phyloP scores from a whole-genome alignment of 2,329 filamentous ascomycete genomes.

The Diaporthe citrichinensis region DNA sequence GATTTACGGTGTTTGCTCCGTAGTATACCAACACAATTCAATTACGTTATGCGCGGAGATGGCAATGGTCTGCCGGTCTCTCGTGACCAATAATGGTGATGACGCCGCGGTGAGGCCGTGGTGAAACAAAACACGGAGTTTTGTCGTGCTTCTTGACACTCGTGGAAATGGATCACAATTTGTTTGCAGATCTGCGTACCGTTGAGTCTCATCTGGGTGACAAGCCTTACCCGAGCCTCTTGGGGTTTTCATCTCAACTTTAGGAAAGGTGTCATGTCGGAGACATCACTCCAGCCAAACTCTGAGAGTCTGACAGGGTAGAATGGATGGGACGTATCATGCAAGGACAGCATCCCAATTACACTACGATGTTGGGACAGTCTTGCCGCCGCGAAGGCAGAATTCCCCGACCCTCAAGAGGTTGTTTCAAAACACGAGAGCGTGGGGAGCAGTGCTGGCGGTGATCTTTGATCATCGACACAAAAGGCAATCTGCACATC shows the following conservation, averaged over 20 bases:
- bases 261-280: constrained; percentile 18
- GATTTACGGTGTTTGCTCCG: neutral
- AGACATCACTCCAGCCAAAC: constrained; percentile 16
- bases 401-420: neutral
- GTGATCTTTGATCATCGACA: constrained; percentile 24
- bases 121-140: constrained; percentile 25
- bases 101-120: neutral
- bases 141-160: constrained; percentile 14
- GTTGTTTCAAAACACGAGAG: constrained; percentile 28
- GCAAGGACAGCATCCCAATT: constrained; percentile 1
- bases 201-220: constrained; percentile 28
- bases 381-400: neutral
- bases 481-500: constrained; percentile 29
- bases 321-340: constrained; percentile 7
- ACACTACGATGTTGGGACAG: neutral
- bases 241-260: constrained; percentile 24
- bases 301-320: neutral
- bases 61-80: neutral
- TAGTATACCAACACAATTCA: neutral
- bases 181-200: constrained; percentile 25
- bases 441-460: neutral
- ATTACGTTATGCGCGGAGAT: neutral
- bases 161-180: neutral
- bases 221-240: constrained; percentile 30
- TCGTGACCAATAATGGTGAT: neutral